These are phyloP conservation scores for Seiridium unicorne DNA, from an alignment of 2,329 filamentous ascomycete species.

Conservation along the genomic window DNA sequence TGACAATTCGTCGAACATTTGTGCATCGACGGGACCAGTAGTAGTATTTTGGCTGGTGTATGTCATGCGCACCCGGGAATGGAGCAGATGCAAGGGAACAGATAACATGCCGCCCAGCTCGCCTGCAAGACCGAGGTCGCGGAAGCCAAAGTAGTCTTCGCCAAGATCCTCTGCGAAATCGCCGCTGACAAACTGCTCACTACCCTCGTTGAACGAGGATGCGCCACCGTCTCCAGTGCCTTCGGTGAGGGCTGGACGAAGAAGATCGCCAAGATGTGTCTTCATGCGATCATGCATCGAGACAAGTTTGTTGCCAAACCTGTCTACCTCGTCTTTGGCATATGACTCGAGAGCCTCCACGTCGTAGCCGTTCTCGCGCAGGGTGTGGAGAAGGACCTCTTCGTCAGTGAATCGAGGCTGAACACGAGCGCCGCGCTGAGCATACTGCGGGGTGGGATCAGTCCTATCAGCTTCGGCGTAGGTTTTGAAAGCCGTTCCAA, in stretches of 20 bases:
- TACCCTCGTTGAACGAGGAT: conserved; percentile 91
- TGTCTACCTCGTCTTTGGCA: conserved; percentile 89
- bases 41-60: conserved; percentile 73
- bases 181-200: conserved; percentile 93
- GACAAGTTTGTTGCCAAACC: conserved; percentile 73
- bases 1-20: conserved; percentile 66
- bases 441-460: conserved; percentile 43
- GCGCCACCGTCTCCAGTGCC: conserved; percentile 74
- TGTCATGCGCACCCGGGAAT: conserved; percentile 83
- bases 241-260: conserved; percentile 84
- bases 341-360: conserved; percentile 80
- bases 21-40: conserved; percentile 54
- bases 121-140: conserved; percentile 85
- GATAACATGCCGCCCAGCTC: conserved; percentile 89
- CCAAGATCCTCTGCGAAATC: conserved; percentile 98
- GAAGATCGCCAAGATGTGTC: conserved; percentile 83
- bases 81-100: conserved; percentile 90
- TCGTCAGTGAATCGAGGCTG: conserved; percentile 75
- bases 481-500: conserved; percentile 74
- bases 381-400: conserved; percentile 81
- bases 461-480: conserved; percentile 84
- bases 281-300: conserved; percentile 95
- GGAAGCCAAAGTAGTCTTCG: conserved; percentile 99
- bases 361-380: conserved; percentile 81
- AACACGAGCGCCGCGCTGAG: conserved; percentile 40